A percentile compares a stretch with the other conserved stretches of the same genome.
phyloP scores from a whole-genome alignment of 352 stramenopile species.

The Thalassiosira pacifica region DNA sequence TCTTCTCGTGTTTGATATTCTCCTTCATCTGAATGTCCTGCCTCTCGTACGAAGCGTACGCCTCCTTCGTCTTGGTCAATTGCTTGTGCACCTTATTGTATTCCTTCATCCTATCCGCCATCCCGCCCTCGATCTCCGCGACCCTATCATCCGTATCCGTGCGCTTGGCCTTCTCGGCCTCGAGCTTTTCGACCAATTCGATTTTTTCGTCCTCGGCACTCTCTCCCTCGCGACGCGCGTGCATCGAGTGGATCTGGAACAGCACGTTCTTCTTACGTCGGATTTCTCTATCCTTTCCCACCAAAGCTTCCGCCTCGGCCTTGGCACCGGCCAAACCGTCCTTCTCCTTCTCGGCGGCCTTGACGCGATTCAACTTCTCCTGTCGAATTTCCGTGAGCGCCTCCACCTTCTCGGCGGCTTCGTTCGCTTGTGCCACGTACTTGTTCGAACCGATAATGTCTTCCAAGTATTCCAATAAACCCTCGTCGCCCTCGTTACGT shows the following conservation, averaged over 20 bases:
- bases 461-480: conserved; percentile 99
- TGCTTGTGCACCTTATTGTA: conserved; percentile 90
- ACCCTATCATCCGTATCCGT: conserved; percentile 86
- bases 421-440: conserved; percentile 95
- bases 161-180: conserved; percentile 77
- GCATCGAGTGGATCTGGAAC: conserved; percentile 94
- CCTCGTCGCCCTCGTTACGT: conserved; percentile 93
- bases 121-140: conserved; percentile 83
- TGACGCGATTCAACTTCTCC: conserved; percentile 98
- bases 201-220: conserved; percentile 87
- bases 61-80: conserved; percentile 91
- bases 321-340: conserved; percentile 94
- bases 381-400: conserved; percentile 92
- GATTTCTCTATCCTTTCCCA: conserved; percentile 96
- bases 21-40: conserved; percentile 97
- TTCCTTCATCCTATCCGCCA: conserved; percentile 90
- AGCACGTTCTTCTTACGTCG: conserved; percentile 96
- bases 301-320: conserved; percentile 93
- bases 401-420: conserved; percentile 94
- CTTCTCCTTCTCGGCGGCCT: conserved; percentile 97
- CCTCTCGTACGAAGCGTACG: conserved; percentile 95
- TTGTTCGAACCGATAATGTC: conserved; percentile 99
- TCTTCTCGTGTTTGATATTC: conserved; percentile 96
- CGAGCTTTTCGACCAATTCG: conserved; percentile 88
- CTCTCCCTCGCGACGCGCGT: conserved; percentile 88